A percentile compares a stretch with the other conserved stretches of the same genome.
Evolutionary conservation across 2,329 filamentous ascomycete genomes (phyloP).

Genomic region (Aspergillus hortae): DNA sequence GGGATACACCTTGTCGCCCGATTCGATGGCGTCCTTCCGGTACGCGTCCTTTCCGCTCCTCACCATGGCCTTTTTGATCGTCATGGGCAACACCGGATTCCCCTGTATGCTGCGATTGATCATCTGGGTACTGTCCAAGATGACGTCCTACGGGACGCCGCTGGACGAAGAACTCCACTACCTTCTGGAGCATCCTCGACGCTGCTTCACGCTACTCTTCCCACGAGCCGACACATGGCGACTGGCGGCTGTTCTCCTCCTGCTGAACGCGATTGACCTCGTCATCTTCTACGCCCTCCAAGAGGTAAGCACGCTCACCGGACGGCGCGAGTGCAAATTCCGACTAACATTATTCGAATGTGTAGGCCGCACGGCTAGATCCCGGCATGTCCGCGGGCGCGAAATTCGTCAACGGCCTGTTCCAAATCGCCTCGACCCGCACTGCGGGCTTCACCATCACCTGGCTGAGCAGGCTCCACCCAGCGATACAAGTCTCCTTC

Average conservation of each 20-base stretch:
- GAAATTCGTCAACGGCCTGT: constrained; percentile 79
- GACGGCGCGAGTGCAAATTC: background rate
- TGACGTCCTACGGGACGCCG: constrained; percentile 63
- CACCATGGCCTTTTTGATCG: constrained; percentile 77
- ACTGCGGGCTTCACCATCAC: constrained; percentile 87
- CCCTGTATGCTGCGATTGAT: constrained; percentile 90
- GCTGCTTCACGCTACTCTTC: constrained; percentile 94
- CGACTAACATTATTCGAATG: constrained; percentile 55
- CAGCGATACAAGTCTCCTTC: constrained; percentile 88
- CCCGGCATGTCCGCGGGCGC: constrained; percentile 61
- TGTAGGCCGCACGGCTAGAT: constrained; percentile 36
- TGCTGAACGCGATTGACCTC: constrained; percentile 79
- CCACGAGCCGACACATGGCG: constrained; percentile 91
- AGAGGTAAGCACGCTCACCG: constrained; percentile 56
- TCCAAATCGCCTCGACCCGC: constrained; percentile 82
- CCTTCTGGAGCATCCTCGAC: constrained; percentile 86
- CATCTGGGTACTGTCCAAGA: constrained; percentile 75
- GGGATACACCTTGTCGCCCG: constrained; percentile 86
- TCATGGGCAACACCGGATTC: constrained; percentile 94
- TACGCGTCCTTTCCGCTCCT: constrained; percentile 71
- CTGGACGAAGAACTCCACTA: constrained; percentile 90
- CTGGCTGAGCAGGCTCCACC: constrained; percentile 72
- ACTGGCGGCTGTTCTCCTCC: constrained; percentile 80
- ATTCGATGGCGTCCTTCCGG: constrained; percentile 91
- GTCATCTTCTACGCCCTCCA: constrained; percentile 82